A percentile compares a stretch with the other conserved stretches of the same genome.
These are phyloP conservation scores for Berkeleyomyces basicola DNA, from an alignment of 2,329 filamentous ascomycete species.

Conservation along the genomic window DNA sequence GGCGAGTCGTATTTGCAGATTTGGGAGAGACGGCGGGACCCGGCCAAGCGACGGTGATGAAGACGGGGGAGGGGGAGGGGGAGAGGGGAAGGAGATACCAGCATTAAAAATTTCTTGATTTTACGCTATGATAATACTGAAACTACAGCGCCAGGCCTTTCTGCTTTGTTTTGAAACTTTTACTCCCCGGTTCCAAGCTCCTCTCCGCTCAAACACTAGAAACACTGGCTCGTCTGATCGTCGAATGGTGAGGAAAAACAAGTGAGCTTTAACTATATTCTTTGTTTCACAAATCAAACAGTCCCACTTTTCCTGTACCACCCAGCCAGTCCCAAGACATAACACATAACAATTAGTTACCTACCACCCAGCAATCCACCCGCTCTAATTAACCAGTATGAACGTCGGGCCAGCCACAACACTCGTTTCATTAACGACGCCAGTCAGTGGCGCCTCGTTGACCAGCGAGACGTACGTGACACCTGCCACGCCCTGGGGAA, in stretches of 20 bases:
- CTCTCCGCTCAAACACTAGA: background rate
- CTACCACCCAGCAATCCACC: background rate
- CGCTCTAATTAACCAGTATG: slow-evolving; percentile 31
- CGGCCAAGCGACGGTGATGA: background rate
- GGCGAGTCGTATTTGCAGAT: slow-evolving; percentile 93
- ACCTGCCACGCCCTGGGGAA: slow-evolving; percentile 46
- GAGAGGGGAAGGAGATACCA: background rate
- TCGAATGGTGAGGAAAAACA: background rate
- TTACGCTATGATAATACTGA: background rate
- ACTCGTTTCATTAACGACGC: slow-evolving; percentile 41
- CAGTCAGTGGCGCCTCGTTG: slow-evolving; percentile 32
- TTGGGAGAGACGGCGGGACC: slow-evolving; percentile 66
- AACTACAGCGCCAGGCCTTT: background rate
- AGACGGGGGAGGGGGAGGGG: background rate
- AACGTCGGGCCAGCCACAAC: slow-evolving; percentile 50
- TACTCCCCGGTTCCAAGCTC: no score
- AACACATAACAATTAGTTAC: background rate
- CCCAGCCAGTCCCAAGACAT: background rate
- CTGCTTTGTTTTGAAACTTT: background rate
- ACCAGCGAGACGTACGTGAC: slow-evolving; percentile 53
- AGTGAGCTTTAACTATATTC: background rate
- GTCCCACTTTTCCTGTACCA: background rate
- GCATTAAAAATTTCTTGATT: background rate
- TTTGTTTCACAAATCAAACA: background rate
- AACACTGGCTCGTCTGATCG: background rate